Evolutionary conservation across 768 basidiomycete genomes (phyloP), one percentile per base, ranked within the genome.

Genomic region (Sarcodon sp.): DNA sequence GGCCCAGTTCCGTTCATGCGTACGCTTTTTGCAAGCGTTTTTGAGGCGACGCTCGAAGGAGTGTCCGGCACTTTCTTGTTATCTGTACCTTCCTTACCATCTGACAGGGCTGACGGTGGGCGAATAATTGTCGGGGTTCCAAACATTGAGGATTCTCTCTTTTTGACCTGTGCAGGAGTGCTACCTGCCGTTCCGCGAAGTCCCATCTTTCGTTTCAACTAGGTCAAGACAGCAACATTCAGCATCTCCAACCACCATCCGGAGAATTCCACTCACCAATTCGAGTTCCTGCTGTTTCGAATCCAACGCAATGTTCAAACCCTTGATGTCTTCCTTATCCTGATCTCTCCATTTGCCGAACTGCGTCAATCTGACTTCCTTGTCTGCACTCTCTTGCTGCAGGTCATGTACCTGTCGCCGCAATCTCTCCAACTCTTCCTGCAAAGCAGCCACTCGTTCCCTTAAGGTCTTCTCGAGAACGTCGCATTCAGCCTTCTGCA

Each of bases 241-340:
- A 41, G 10, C n/a, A 39, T 2, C 9, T 12, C 21, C 3, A 7
- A 13, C 35, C 4, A 47, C 27, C 6, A 34, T 33, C 18, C 47
- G 38, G 32, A 35, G 11, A 36, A 56, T 48, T 15, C 31, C 38
- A 71, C 77, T 47, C 50, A 96, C 92, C 62, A 93, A 59, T 60
- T 94, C 90, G 35, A 96, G 67, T 61, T 94, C 92, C 61, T 93
- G 90, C 57, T 96, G 92, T 65, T 96, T 96, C 21, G 89, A 82
- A 63, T 93, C 89, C 47, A 96, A 65, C 0, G 91, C 92, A 34
- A 93, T 90, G 56, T 94, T 92, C 55, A 94, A 65, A n/a, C 87
- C 84, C 44, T 75, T 64, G 16, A 85, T 61, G 62, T 94, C 91
- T 38, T 91, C 83, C 61, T 83, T 80, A 52, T 83, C 75, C 57